phyloP scores from a whole-genome alignment of 225 moss, liverwort and hornwort genomes.

The Climacium dendroides region DNA sequence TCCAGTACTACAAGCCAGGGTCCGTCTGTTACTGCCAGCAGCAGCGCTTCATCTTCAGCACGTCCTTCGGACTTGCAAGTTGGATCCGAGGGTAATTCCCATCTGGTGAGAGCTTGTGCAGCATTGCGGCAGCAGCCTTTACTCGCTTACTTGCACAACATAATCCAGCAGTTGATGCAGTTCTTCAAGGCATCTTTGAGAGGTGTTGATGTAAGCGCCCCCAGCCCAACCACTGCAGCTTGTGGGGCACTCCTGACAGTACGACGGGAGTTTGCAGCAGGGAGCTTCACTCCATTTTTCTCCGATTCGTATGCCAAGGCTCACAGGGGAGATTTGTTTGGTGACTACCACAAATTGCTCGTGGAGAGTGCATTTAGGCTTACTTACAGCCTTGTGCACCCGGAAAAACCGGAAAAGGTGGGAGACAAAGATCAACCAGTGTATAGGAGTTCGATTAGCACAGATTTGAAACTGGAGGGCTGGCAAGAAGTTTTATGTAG shows the following conservation, averaged over 20 bases:
- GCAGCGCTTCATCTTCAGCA: conserved; percentile 8
- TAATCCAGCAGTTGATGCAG: conserved; percentile 81
- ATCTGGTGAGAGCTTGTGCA: conserved; percentile 79
- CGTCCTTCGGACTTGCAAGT: conserved; percentile 48
- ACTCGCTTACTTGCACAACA: conserved; percentile 62
- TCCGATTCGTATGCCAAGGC: conserved; percentile 94
- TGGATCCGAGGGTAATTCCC: conserved; percentile 45
- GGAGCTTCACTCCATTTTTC: conserved; percentile 96
- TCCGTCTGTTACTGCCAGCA: conserved; percentile 18
- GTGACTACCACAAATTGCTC: conserved; percentile 86
- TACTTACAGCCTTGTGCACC: conserved; percentile 93
- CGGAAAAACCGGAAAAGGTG: conserved; percentile 85
- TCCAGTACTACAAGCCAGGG: conserved; percentile 30
- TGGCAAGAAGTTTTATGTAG: conserved; percentile 98
- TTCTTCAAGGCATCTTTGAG: conserved; percentile 74
- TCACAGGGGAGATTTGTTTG: conserved; percentile 95
- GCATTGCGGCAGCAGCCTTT: conserved; percentile 75
- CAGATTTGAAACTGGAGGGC: conserved; percentile 87
- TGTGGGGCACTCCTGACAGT: conserved; percentile 89
- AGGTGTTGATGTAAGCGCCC: conserved; percentile 42
- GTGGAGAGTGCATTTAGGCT: conserved; percentile 86
- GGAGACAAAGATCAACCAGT: conserved; percentile 73
- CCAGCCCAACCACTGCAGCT: conserved; percentile 60
- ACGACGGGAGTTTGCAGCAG: conserved; percentile 93
- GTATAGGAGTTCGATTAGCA: conserved; percentile 36